Evolutionary conservation across 768 basidiomycete species (phyloP).

Genomic region (Lentinula aciculospora): DNA sequence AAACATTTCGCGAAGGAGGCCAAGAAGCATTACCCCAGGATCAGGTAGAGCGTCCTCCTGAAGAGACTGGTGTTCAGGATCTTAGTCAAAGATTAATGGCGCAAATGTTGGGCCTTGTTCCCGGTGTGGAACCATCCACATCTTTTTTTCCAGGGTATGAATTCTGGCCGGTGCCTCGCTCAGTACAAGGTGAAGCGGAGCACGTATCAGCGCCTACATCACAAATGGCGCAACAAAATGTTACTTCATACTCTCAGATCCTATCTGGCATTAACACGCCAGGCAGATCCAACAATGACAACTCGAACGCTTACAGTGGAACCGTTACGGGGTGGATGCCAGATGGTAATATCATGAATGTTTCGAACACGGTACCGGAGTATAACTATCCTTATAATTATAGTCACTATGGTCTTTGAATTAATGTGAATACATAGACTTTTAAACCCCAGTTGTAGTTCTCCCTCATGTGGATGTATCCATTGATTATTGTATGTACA

Average conservation of each 20-base stretch:
- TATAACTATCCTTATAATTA: conserved; percentile 7
- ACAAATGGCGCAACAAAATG: background rate
- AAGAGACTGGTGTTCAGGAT: conserved; percentile 50
- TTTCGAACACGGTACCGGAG: conserved; percentile 1
- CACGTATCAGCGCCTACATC: background rate
- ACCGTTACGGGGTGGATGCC: background rate
- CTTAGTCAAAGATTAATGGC: conserved; percentile 64
- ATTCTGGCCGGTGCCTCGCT: conserved; percentile 31
- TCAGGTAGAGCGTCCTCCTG: conserved; percentile 12
- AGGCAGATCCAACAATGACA: background rate
- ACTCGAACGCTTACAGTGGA: background rate
- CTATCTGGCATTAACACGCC: background rate
- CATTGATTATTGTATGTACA: background rate
- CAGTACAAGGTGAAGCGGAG: conserved; percentile 10
- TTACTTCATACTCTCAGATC: background rate
- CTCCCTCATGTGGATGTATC: background rate
- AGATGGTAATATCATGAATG: conserved; percentile 2
- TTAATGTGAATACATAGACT: background rate
- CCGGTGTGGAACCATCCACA: conserved; percentile 56
- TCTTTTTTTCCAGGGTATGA: conserved; percentile 33
- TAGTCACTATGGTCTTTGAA: conserved; percentile 10
- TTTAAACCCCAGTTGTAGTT: background rate
- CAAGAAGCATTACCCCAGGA: conserved; percentile 13
- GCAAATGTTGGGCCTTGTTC: conserved; percentile 64
- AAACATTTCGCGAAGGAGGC: conserved; percentile 23